Conservation (phyloP, 2,329 filamentous ascomycete species). For the Fusarium sp. region DNA sequence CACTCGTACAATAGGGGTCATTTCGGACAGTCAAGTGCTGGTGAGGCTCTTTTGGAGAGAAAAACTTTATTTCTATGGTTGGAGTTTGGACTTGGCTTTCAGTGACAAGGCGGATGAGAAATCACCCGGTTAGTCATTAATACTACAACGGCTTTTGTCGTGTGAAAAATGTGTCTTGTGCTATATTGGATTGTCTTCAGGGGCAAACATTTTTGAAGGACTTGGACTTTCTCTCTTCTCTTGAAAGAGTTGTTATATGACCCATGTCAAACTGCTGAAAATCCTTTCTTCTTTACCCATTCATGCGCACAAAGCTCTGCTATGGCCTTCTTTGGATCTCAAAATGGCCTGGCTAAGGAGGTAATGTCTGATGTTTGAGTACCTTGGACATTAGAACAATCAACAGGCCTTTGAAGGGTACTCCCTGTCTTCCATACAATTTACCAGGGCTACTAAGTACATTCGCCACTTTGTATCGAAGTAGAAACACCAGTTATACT, state of each 20-base stretch:
- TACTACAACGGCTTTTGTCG: background rate
- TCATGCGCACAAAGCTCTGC: background rate
- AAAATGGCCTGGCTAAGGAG: background rate
- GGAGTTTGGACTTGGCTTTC: background rate
- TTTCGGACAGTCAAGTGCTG: background rate
- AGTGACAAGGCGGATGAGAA: background rate
- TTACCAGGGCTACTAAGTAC: background rate
- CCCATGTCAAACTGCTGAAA: too few species aligned
- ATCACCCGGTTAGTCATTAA: background rate
- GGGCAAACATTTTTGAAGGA: background rate
- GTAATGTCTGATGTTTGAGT: background rate
- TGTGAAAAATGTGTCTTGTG: background rate
- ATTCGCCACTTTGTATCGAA: background rate
- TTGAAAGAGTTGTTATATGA: background rate
- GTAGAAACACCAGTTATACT: background rate
- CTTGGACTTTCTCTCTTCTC: background rate
- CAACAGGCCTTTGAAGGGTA: background rate
- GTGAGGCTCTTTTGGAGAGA: background rate
- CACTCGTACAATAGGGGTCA: background rate
- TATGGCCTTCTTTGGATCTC: background rate
- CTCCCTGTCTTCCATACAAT: background rate
- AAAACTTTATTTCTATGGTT: background rate
- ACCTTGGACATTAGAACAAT: background rate
- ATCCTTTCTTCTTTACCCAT: background rate
- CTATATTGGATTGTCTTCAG: background rate